Evolutionary conservation across 2,329 filamentous ascomycete genomes (phyloP).

Genomic region (Albifimbria verrucaria): DNA sequence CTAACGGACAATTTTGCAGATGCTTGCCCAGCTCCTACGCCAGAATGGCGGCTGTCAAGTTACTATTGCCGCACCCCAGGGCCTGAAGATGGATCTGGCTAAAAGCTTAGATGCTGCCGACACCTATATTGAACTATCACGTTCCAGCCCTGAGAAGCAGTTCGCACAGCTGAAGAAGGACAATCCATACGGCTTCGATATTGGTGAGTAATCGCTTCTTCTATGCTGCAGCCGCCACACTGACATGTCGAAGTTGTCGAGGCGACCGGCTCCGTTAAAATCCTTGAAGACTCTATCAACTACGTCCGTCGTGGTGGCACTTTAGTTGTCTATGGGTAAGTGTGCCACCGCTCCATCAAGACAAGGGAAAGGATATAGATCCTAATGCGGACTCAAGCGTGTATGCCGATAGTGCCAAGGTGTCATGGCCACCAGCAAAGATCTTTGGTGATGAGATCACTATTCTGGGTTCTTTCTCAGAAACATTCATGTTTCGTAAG

Average conservation of each 20-base stretch:
- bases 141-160: constrained; percentile 52
- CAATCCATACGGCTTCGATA: constrained; percentile 71
- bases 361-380: too few species aligned
- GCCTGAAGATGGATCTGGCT: constrained; percentile 69
- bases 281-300: constrained; percentile 68
- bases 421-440: constrained; percentile 68
- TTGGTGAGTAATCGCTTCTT: constrained; percentile 37
- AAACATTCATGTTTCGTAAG: constrained; percentile 68
- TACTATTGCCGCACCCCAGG: constrained; percentile 65
- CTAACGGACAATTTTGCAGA: constrained; percentile 18
- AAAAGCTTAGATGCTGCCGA: constrained; percentile 53
- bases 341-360: too few species aligned
- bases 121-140: constrained; percentile 51
- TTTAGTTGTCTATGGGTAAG: constrained; percentile 61
- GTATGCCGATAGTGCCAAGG: constrained; percentile 59
- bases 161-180: constrained; percentile 60
- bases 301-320: constrained; percentile 70
- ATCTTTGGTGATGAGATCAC: constrained; percentile 69
- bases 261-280: constrained; percentile 65
- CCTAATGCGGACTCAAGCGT: too few species aligned
- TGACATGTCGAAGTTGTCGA: constrained; percentile 50
- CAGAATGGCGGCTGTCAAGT: constrained; percentile 68
- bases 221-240: background rate
- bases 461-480: constrained; percentile 70
- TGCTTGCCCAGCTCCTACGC: constrained; percentile 59